phyloP scores from a whole-genome alignment of 495 filamentous ascomycete species.

The Xylaria grammica region DNA sequence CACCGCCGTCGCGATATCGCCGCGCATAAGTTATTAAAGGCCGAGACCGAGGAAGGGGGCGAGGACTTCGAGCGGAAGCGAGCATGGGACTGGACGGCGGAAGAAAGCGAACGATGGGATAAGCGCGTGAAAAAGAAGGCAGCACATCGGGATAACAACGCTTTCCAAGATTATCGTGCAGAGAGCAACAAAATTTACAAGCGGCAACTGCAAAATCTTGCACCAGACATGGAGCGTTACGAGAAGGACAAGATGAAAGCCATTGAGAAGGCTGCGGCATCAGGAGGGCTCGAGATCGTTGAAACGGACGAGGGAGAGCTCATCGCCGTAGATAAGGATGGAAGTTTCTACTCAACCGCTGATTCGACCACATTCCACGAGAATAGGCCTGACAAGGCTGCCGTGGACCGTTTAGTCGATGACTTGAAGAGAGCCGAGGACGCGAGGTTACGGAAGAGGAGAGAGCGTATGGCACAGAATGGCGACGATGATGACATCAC shows the following conservation, averaged over 20 bases:
- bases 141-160: slow-evolving; percentile 79
- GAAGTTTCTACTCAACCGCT: slow-evolving; percentile 85
- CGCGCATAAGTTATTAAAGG: slow-evolving; percentile 90
- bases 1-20: slow-evolving; percentile 83
- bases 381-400: slow-evolving; percentile 85
- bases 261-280: slow-evolving; percentile 79
- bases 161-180: slow-evolving; percentile 87
- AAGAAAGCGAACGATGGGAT: slow-evolving; percentile 94
- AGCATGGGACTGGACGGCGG: slow-evolving; percentile 97
- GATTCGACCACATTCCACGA: slow-evolving; percentile 81
- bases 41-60: slow-evolving; percentile 80
- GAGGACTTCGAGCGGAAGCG: slow-evolving; percentile 97
- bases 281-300: slow-evolving; percentile 84
- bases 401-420: slow-evolving; percentile 85
- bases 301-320: slow-evolving; percentile 94
- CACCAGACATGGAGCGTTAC: slow-evolving; percentile 77
- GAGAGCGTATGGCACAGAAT: slow-evolving; percentile 74
- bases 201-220: slow-evolving; percentile 77
- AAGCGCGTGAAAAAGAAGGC: slow-evolving; percentile 85
- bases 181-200: slow-evolving; percentile 93
- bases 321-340: slow-evolving; percentile 88
- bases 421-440: slow-evolving; percentile 92
- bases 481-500: slow-evolving; percentile 86
- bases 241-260: slow-evolving; percentile 83
- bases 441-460: slow-evolving; percentile 78